A percentile compares a stretch with the other conserved stretches of the same genome.
Evolutionary conservation across 192 early-diverging fungal species (phyloP).

Genomic region (Coemansia sp.): DNA sequence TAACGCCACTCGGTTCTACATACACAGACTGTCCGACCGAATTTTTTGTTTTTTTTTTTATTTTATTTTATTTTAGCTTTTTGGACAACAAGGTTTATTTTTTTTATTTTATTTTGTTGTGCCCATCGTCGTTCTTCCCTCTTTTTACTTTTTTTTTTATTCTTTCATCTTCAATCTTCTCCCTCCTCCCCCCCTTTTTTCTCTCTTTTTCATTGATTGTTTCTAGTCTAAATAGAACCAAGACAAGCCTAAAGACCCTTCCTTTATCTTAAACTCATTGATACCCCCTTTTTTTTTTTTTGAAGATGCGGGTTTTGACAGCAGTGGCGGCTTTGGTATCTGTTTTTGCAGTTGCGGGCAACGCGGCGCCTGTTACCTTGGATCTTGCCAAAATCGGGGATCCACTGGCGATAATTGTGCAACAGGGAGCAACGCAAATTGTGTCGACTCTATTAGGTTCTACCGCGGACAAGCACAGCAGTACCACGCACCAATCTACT

Average conservation of each 20-base stretch:
- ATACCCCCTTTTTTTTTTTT: neutral
- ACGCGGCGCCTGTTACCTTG: constrained; percentile 2
- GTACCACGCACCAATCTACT: neutral
- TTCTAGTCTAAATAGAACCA: neutral
- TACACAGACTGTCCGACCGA: neutral
- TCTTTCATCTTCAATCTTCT: neutral
- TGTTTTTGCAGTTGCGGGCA: neutral
- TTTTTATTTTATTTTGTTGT: neutral
- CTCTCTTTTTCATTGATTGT: neutral
- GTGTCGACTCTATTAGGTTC: constrained; percentile 3
- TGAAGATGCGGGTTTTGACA: constrained; percentile 11
- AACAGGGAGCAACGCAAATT: neutral
- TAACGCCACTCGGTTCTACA: neutral
- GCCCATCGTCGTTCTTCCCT: neutral
- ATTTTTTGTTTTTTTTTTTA: neutral
- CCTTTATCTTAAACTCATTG: neutral
- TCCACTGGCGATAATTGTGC: constrained; percentile 10
- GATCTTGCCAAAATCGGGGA: constrained; percentile 11
- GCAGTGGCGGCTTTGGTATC: neutral
- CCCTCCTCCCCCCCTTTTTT: neutral
- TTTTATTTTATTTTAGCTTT: neutral
- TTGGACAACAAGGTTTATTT: neutral
- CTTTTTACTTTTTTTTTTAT: neutral
- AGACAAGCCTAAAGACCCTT: neutral
- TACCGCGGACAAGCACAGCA: neutral